These are phyloP conservation scores for Eutypella sp. DNA, from an alignment of 2,329 filamentous ascomycete genomes.

Conservation along the genomic window DNA sequence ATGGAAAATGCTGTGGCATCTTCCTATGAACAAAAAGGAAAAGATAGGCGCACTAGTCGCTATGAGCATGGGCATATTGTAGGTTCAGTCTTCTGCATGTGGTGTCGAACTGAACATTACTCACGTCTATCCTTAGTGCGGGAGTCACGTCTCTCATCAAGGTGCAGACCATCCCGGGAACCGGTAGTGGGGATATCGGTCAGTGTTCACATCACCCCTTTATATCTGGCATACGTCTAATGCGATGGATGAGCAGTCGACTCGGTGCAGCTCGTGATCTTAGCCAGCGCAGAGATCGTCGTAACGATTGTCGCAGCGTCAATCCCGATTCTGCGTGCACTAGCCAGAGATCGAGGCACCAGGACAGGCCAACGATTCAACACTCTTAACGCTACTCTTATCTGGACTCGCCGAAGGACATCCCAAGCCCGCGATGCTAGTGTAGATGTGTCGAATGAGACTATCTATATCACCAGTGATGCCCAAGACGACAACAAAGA, in stretches of 20 bases:
- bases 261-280: neutral
- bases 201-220: neutral
- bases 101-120: too few species aligned
- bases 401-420: neutral
- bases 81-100: neutral
- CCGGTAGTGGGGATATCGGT: neutral
- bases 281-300: neutral
- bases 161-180: neutral
- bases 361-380: neutral
- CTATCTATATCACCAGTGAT: neutral
- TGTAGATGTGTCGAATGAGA: neutral
- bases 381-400: neutral
- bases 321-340: neutral
- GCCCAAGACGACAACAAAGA: neutral
- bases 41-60: constrained; percentile 35
- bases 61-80: constrained; percentile 41
- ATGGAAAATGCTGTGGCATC: constrained; percentile 35
- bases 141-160: neutral
- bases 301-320: neutral
- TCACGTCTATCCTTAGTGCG: neutral
- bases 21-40: constrained; percentile 35
- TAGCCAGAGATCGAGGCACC: neutral
- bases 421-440: neutral
- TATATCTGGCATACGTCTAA: neutral
- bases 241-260: too few species aligned